Percentiles rank a stretch among this genome's conserved stretches.
Conservation (phyloP, 2,329 filamentous ascomycete species). For the Corniculantispora saksenae region DNA sequence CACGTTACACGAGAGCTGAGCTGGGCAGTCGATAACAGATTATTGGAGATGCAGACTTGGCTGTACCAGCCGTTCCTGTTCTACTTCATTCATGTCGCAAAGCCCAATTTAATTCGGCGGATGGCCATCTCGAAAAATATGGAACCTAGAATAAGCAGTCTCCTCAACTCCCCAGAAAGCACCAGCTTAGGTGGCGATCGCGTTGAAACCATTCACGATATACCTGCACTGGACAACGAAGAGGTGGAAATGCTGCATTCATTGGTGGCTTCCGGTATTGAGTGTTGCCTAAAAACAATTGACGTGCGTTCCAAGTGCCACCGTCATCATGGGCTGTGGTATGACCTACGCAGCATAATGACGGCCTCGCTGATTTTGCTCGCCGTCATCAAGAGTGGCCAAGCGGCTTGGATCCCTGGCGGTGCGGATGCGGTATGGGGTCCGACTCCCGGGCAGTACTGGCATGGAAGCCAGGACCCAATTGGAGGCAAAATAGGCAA, state of each 20-base stretch:
- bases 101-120: not conserved
- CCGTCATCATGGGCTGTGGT: conserved; percentile 31
- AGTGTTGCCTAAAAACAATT: conserved; percentile 27
- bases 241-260: conserved; percentile 23
- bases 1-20: conserved; percentile 26
- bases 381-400: conserved; percentile 25
- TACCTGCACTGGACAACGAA: conserved; percentile 19
- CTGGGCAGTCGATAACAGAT: conserved; percentile 27
- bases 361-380: conserved; percentile 23
- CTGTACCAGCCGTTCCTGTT: conserved; percentile 26
- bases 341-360: conserved; percentile 26
- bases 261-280: conserved; percentile 24
- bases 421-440: conserved; percentile 24
- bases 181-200: not conserved
- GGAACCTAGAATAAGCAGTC: conserved; percentile 19
- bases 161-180: conserved; percentile 21
- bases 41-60: conserved; percentile 28
- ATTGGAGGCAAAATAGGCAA: conserved; percentile 26
- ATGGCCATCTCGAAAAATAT: not conserved
- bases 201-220: not conserved
- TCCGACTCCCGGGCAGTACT: conserved; percentile 10
- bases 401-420: conserved; percentile 25
- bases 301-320: conserved; percentile 25
- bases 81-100: conserved; percentile 22
- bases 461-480: conserved; percentile 12